Evolutionary conservation across 352 stramenopile genomes (phyloP), one percentile per base, ranked within the genome.

Genomic region (Halophytophthora batemanensis): DNA sequence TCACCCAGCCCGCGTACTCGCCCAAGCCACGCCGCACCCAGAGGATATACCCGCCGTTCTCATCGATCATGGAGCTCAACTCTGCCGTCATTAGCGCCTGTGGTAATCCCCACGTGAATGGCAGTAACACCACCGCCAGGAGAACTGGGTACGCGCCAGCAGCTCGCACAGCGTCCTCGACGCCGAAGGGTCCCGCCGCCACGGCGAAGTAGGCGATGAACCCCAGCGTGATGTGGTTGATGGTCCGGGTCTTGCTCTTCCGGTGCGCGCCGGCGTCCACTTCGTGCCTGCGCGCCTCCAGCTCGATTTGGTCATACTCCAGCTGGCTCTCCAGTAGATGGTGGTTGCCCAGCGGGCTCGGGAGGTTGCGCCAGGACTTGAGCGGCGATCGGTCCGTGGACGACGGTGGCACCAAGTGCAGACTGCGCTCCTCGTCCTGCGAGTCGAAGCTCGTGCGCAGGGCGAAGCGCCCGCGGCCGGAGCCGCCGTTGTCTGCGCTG

Each of bases 171-270:
- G 83, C 83, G 36, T 88, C 77, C 46, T 93, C 83, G 10, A 93
- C 72, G 3, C 83, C 83, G 45, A 92, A 93, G 1, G 83, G 81
- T 2, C 83, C 83, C 11, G 79, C 75, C 2, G 81, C 82, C 11
- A 93, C 81, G 4, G 83, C 79, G 45, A 93, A 89, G 66, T 90
- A 93, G 35, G 83, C 81, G 45, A 93, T 89, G 59, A 91, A 91
- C 34, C 81, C 83, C 6, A 93, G 64, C 36, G 78, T 87, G 35
- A 92, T 69, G 69, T 86, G 78, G 68, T 81, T 90, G 54, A 93
- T 89, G 17, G 78, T 92, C 22, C 83, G 81, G 23, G 58, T 36
- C 55, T 86, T 84, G 28, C 36, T 29, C 38, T 56, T 52, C 6
- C 66, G 71, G 10, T 59, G 69, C 11, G 35, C 35, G 6, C 58